Base-by-base conservation (phyloP, 2,329 filamentous ascomycete genomes). In the Neurospora sp. region DNA sequence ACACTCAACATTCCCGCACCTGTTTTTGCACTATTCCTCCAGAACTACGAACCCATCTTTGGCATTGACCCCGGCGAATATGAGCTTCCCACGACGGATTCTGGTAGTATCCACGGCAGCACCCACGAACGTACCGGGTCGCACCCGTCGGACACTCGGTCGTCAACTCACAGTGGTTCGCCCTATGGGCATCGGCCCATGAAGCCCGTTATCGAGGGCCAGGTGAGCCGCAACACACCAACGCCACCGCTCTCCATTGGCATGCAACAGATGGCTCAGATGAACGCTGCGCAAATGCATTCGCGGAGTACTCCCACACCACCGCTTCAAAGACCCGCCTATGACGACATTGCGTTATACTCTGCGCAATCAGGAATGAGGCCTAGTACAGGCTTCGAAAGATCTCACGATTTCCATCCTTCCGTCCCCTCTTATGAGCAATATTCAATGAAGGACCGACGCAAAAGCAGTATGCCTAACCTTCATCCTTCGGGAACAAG, bases 1-100 rank as follows among this genome's bases (percentile, higher is more conserved):
- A 98, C 96, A 0, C 86, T 99, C 69, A 98, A 98, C 79, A 97
- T 99, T 62, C 95, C 96, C 0, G 93, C 93, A 0, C 94, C 95
- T 0, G 91, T 99, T 11, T 97, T 99, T 78, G 93, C 94, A 3
- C 87, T 96, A 79, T 96, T 99, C 79, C 85, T 99, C 70, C 94
- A 96, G 73, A 94, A 98, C 76, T 97, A 93, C 77, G 87, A 91
- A 72, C 87, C 86, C 57, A 95, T 99, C 66, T 99, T 98, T 77
- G 91, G 91, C 23, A 85, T 89, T 66, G 83, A 88, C 19, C 86
- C 91, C 0, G 88, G 90, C 74, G 86, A 88, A 68, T 89, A 89
- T 69, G 85, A 88, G 77, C 81, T 87, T 36, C 84, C 86, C 0
- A 82, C 69, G 12, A 70, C 70, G 1, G 74, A 83, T 12, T 80